Evolutionary conservation across 805 yeast genomes (phyloP), one percentile per base, ranked within the genome.

Genomic region (Candida sanyiensis): DNA sequence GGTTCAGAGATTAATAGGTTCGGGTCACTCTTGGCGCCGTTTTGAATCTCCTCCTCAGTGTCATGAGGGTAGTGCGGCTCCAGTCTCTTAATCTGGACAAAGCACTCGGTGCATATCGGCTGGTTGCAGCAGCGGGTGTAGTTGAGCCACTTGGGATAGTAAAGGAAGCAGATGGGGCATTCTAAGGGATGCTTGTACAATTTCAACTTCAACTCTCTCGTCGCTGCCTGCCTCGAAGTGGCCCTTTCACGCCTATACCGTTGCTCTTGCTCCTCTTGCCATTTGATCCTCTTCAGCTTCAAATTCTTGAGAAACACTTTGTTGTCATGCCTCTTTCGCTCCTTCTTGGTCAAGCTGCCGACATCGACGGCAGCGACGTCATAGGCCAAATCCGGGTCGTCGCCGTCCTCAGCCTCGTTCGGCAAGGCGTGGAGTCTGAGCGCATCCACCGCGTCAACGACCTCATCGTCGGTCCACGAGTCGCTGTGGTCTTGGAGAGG

Each of bases 31-130:
- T 58, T 56, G 10, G 54, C 50, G 20, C 56, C 59, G 24, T 61
- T 63, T 35, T 50, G 49, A 15, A 55, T 54, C 20, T 54, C 44
- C n/a, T 54, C 53, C 17, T 61, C 60, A 35, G 72, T 77, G 47
- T 81, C 90, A 55, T 87, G 94, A 2, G 96, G 96, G 24, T 88
- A 86, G 62, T 90, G 97, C 0, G 98, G 97, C 9, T 86, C 95
- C 24, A 79, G 64, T 37, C 98, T 72, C 59, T 85, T 87, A 57
- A 90, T 88, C 60, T 90, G 97, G 9, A 90, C 97, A 72, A 90
- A 93, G 57, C 98, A 90, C 62, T 90, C 97, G 2, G 96, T 74
- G 62, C 98, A 93, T 16, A 90, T 88, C 2, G 95, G 89, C 58
- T 90, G 97, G 35, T 75, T 73, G 59, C 98, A 90, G 60, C 98